Conservation (phyloP, 148 eudicot genomes). For the Polygonum aviculare region DNA sequence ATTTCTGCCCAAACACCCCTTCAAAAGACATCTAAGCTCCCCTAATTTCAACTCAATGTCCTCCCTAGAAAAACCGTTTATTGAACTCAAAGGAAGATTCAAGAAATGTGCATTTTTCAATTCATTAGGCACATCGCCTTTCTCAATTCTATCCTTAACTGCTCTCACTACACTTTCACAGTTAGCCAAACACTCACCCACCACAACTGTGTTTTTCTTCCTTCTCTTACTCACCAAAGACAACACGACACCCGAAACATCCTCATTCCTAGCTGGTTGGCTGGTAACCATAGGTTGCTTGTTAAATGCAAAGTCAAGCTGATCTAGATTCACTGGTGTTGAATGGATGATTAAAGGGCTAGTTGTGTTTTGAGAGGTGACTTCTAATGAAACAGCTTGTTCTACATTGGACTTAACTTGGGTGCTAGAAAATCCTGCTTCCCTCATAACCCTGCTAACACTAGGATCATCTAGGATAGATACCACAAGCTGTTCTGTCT, state of each 20-base stretch:
- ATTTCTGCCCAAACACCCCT: constrained; percentile 47
- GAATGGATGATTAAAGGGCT: neutral
- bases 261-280: constrained; percentile 26
- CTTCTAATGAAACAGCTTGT: constrained; percentile 39
- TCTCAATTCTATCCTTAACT: constrained; percentile 46
- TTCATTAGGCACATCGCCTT: constrained; percentile 50
- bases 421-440: constrained; percentile 82
- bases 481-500: constrained; percentile 63
- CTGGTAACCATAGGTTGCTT: neutral
- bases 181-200: constrained; percentile 40
- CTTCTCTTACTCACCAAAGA: constrained; percentile 32
- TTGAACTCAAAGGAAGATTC: constrained; percentile 40
- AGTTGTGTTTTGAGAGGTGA: constrained; percentile 16
- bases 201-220: constrained; percentile 46
- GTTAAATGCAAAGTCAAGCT: neutral
- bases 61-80: constrained; percentile 42
- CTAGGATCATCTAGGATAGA: constrained; percentile 90
- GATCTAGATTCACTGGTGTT: neutral
- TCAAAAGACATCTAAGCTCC: constrained; percentile 50
- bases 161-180: constrained; percentile 52
- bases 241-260: constrained; percentile 38
- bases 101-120: constrained; percentile 53
- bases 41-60: constrained; percentile 57
- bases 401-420: constrained; percentile 69
- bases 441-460: constrained; percentile 92